phyloP scores from a whole-genome alignment of 345 rosid genomes.

The Eucalyptus microcorys region DNA sequence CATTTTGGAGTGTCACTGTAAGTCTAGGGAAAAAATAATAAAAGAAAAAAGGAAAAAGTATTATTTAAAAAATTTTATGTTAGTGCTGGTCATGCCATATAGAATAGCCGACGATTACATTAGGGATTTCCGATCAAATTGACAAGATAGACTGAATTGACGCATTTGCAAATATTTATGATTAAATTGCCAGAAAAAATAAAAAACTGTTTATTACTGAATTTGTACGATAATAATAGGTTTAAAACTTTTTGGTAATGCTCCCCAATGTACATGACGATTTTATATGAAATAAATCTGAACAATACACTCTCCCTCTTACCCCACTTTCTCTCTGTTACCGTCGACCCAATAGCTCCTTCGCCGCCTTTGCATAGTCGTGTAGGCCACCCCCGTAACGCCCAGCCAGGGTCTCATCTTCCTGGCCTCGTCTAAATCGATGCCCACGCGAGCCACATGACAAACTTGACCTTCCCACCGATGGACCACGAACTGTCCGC shows the following conservation, averaged over 20 bases:
- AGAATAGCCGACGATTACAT: fast-evolving
- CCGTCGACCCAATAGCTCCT: neutral
- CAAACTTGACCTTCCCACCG: neutral
- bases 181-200: too few species aligned
- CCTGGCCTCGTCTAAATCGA: neutral
- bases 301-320: neutral
- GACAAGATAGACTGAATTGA: fast-evolving
- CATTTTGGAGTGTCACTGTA: too few species aligned
- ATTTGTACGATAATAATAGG: too few species aligned
- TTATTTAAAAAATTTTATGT: too few species aligned
- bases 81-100: fast-evolving
- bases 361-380: fast-evolving
- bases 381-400: neutral
- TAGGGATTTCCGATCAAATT: fast-evolving
- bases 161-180: fast-evolving
- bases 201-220: too few species aligned
- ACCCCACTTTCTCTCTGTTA: neutral
- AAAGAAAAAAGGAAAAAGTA: fast-evolving
- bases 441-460: neutral
- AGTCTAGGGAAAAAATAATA: fast-evolving
- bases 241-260: too few species aligned
- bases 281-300: too few species aligned
- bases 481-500: too few species aligned
- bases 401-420: neutral
- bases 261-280: fast-evolving